Evolutionary conservation across 345 rosid genomes (phyloP), one percentile per base, ranked within the genome.

Genomic region (Eucalyptus sideroxylon): DNA sequence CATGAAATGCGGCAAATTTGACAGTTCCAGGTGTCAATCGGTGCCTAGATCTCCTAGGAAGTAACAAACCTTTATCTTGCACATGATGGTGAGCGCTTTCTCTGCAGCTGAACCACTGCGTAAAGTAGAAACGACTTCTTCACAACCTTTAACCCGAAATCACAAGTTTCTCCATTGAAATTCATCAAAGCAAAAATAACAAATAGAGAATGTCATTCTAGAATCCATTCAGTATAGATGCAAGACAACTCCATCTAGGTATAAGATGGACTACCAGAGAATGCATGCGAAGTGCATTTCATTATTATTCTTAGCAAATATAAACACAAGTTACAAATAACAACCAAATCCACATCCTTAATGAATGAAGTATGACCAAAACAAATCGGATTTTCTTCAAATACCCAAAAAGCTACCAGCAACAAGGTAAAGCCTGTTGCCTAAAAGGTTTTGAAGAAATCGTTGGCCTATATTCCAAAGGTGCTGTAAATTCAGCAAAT

Each of bases 1-100:
- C 99, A 92, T 98, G 99, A 92, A 98, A 98, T 88, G 99, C 97
- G 11, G 99, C 99, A 95, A 98, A 98, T 91, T 98, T 97, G 89
- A 98, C 99, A 72, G 99, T 98, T 93, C 99, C 98, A 89, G 99
- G 99, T 60, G 99, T 98, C 94, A 98, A 93, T 83, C 98, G 95
- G 92, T 98, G 99, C 93, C 99, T 96, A 44, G 99, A 97, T 92
- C 95, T 96, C 87, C 98, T 94, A 47, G 99, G 99, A 90, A 94
- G 95, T 89, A 98, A 92, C 82, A 98, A 92, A 81, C 99, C 99
- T 91, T 96, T 98, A 90, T 98, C 99, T 89, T 96, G 99, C 99
- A 50, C 55, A 50, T 50, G 55, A 50, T 50, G 55, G 55, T 16
- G 55, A 50, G 21, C 8, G 8, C 55, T 95, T 91, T 98, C 91